Conservation (phyloP, 805 yeast genomes). For the Sungouiozyma ichnusensis region DNA sequence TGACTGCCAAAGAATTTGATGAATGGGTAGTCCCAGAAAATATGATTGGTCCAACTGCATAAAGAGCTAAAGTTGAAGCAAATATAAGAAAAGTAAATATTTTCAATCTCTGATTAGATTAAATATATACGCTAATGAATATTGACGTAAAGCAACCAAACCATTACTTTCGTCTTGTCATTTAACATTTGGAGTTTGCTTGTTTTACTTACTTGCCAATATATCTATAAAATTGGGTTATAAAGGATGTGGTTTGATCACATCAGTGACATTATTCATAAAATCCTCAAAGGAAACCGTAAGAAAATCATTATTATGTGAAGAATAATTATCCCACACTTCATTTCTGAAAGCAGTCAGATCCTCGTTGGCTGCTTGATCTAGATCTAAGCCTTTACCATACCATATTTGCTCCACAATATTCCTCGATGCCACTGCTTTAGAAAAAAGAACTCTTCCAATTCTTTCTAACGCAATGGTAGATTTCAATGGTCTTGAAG, state of each 20-base stretch:
- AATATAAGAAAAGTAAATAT: not conserved
- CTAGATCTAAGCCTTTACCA: constrained; percentile 6
- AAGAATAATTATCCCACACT: constrained; percentile 11
- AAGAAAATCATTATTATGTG: not conserved
- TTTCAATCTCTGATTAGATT: not conserved
- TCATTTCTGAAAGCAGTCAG: constrained; percentile 8
- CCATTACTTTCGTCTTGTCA: not conserved
- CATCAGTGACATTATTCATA: not conserved
- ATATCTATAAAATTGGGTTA: not conserved
- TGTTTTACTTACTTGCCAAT: no score
- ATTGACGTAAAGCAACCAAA: no score
- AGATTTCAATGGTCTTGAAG: constrained; percentile 13
- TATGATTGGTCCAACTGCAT: constrained; percentile 84
- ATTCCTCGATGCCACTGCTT: constrained; percentile 14
- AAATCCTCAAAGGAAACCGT: not conserved
- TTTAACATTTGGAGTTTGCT: no score
- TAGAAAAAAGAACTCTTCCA: constrained; percentile 15
- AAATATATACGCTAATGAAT: no score
- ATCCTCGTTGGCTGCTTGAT: constrained; percentile 7
- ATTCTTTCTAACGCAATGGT: constrained; percentile 17
- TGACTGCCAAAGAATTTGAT: constrained; percentile 80
- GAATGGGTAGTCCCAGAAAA: constrained; percentile 96
- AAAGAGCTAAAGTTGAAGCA: not conserved
- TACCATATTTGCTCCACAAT: constrained; percentile 11
- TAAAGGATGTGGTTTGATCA: not conserved